Conservation (phyloP, 805 yeast genomes). For the Lipomyces sp. region DNA sequence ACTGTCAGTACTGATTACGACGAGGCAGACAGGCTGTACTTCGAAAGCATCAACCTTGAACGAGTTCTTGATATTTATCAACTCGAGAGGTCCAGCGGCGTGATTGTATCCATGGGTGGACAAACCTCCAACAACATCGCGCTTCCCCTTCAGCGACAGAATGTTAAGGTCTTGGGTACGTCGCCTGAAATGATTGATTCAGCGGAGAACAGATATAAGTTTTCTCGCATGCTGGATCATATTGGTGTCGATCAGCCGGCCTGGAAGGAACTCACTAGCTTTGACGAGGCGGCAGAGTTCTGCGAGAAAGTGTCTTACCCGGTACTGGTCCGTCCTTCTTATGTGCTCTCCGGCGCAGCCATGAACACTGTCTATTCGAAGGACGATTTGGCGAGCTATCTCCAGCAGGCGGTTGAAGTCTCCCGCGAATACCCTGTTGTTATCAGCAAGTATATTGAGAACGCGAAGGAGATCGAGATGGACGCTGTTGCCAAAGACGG, state of each 20-base stretch:
- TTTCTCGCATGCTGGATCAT: constrained; percentile 92
- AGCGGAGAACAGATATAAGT: constrained; percentile 97
- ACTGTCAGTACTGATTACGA: constrained; percentile 98
- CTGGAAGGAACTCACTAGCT: constrained; percentile 94
- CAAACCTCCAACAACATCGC: constrained; percentile 98
- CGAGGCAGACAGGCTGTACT: constrained; percentile 94
- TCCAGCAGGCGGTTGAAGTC: constrained; percentile 93
- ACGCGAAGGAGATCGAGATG: constrained; percentile 97
- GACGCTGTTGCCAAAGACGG: constrained; percentile 98
- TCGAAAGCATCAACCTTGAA: constrained; percentile 92
- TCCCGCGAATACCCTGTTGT: constrained; percentile 98
- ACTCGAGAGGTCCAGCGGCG: constrained; percentile 85
- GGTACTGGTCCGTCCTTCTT: constrained; percentile 94
- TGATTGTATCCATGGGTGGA: constrained; percentile 97
- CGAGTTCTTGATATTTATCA: constrained; percentile 93
- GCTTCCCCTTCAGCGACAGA: constrained; percentile 83
- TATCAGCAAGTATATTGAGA: constrained; percentile 91
- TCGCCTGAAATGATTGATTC: constrained; percentile 98
- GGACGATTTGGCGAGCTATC: constrained; percentile 81
- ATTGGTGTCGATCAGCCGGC: constrained; percentile 99
- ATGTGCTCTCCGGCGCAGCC: constrained; percentile 97
- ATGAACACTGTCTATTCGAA: constrained; percentile 93
- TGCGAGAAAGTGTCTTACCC: constrained; percentile 92
- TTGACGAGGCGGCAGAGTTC: constrained; percentile 86
- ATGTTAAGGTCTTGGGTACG: constrained; percentile 93